phyloP scores from a whole-genome alignment of 768 basidiomycete species.

The Collybiopsis luxurians region DNA sequence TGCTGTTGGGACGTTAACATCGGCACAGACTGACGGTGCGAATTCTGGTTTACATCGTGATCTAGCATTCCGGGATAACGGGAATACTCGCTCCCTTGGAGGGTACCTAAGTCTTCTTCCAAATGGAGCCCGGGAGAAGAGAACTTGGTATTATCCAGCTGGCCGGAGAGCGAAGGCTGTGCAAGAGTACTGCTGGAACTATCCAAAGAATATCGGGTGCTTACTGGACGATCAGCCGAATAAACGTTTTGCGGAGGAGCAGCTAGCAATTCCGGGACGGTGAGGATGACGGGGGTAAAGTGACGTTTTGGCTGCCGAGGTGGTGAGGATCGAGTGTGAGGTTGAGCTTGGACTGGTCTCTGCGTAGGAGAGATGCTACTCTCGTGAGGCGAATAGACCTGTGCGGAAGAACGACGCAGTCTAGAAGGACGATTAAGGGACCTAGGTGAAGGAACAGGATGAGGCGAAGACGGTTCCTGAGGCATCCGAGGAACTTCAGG shows the following conservation, averaged over 20 bases:
- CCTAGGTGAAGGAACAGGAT: slow-evolving; percentile 1
- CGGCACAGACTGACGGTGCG: not conserved
- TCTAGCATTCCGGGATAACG: not conserved
- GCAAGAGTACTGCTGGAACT: not conserved
- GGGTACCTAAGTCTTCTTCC: too few species aligned
- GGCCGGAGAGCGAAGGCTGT: not conserved
- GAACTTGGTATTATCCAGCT: not conserved
- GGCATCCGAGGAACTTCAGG: not conserved
- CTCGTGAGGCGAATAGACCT: slow-evolving; percentile 13
- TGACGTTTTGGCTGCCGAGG: not conserved
- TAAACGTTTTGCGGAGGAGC: not conserved
- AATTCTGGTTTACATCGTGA: not conserved
- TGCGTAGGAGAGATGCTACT: slow-evolving; percentile 3
- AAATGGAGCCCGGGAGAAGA: not conserved
- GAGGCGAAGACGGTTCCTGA: slow-evolving; percentile 2
- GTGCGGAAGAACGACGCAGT: slow-evolving; percentile 18
- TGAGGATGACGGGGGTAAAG: not conserved
- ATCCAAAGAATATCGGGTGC: not conserved
- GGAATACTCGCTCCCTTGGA: too few species aligned
- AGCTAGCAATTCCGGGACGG: not conserved
- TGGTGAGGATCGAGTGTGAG: slow-evolving; percentile 9
- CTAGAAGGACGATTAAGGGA: slow-evolving; percentile 3
- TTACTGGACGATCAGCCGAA: not conserved
- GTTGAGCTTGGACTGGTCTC: slow-evolving; percentile 10
- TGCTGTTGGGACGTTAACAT: not conserved